Conservation (phyloP, 306 rosid species). For the Vigna nakashimae region DNA sequence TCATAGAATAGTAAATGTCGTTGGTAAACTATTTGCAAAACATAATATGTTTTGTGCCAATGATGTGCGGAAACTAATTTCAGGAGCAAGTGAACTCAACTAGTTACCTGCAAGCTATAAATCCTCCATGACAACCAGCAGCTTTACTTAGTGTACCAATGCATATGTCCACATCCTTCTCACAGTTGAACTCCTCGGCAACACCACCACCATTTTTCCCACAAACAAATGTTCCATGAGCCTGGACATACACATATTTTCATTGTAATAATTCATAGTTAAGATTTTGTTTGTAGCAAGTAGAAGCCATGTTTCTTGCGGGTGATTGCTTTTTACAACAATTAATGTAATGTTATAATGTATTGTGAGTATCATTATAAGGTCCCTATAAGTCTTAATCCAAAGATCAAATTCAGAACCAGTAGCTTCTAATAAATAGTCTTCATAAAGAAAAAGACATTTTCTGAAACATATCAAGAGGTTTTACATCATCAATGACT, state of each 20-base stretch:
- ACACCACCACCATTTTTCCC: conserved; percentile 96
- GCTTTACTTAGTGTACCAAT: conserved; percentile 95
- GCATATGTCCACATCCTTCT: conserved; percentile 84
- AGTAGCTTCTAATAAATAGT: conserved; percentile 11
- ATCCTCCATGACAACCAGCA: conserved; percentile 98
- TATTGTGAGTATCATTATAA: background rate
- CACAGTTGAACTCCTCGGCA: conserved; percentile 87
- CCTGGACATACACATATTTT: conserved; percentile 55
- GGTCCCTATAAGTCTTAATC: background rate
- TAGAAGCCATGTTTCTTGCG: background rate
- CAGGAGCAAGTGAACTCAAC: conserved; percentile 26
- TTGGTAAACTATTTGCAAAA: conserved; percentile 34
- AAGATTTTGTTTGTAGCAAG: background rate
- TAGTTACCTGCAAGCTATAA: conserved; percentile 92
- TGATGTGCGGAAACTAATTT: conserved; percentile 17
- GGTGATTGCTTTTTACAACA: conserved; percentile 1
- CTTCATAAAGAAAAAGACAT: conserved; percentile 22
- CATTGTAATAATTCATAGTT: conserved; percentile 27
- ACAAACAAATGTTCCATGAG: conserved; percentile 95
- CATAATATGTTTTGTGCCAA: background rate
- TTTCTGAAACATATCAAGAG: conserved; percentile 42
- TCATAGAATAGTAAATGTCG: conserved; percentile 40
- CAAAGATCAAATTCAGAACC: conserved; percentile 5
- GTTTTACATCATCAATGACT: conserved; percentile 88
- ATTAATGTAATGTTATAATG: background rate